These are phyloP conservation scores for Suhomyces atakaporum DNA, from an alignment of 1,139 yeast species.

Conservation along the genomic window DNA sequence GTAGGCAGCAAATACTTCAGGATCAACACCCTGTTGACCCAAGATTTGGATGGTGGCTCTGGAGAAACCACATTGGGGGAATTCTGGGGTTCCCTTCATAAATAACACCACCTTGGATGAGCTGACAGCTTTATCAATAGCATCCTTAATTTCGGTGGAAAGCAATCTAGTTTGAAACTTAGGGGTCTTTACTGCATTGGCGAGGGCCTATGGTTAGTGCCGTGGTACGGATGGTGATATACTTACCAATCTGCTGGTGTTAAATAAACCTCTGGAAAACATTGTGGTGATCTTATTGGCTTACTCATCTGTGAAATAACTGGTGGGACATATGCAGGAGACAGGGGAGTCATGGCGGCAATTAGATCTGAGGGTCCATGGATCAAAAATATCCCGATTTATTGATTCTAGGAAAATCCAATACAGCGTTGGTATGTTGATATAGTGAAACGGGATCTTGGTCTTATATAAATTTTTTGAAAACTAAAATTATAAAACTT, in stretches of 20 bases:
- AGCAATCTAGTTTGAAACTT: constrained; percentile 47
- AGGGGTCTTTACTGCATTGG: constrained; percentile 12
- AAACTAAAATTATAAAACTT: no score
- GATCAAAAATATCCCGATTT: no score
- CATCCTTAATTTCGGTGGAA: constrained; percentile 76
- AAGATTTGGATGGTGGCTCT: constrained; percentile 90
- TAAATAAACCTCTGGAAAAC: constrained; percentile 29
- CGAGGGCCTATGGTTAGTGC: constrained; percentile 13
- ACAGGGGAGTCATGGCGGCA: no score
- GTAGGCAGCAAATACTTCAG: constrained; percentile 92
- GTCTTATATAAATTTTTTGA: no score
- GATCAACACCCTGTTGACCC: constrained; percentile 98
- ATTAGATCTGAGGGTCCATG: no score
- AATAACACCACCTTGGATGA: constrained; percentile 94
- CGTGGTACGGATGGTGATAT: background rate
- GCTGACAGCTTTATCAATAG: constrained; percentile 80
- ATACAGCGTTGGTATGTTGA: no score
- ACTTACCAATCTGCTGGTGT: constrained; percentile 26
- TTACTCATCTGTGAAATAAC: constrained; percentile 13
- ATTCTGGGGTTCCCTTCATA: constrained; percentile 97
- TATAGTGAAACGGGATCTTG: no score
- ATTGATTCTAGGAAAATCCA: no score
- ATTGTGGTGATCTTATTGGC: constrained; percentile 14
- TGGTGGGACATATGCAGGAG: constrained; percentile 9
- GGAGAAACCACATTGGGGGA: constrained; percentile 97